Percentiles rank a stretch among this genome's conserved stretches.
These are phyloP conservation scores for Thraustochytrium sp. DNA, from an alignment of 352 stramenopile genomes.

Conservation along the genomic window DNA sequence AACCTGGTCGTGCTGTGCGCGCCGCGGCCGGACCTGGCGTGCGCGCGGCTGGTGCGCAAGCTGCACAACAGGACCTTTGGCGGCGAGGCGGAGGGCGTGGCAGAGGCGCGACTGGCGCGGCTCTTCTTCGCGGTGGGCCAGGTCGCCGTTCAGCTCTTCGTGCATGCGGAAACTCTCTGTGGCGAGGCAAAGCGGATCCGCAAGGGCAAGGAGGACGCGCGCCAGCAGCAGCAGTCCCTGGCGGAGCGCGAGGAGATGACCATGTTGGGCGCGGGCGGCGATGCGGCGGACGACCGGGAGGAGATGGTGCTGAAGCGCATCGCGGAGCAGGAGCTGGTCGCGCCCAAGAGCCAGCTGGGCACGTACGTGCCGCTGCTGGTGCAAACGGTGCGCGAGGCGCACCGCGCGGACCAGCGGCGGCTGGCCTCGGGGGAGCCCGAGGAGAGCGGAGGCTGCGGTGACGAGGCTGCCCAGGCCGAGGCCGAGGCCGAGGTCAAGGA, in stretches of 20 bases:
- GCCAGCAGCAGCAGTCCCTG: background rate
- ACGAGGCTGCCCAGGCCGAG: too few species aligned
- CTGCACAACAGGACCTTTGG: slow-evolving; percentile 14
- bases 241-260: slow-evolving; percentile 38
- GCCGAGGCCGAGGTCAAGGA: background rate
- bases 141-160: slow-evolving; percentile 83
- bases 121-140: slow-evolving; percentile 93
- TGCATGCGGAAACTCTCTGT: slow-evolving; percentile 84
- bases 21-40: background rate
- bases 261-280: slow-evolving; percentile 36
- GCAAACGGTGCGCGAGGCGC: slow-evolving; percentile 78
- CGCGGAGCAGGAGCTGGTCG: slow-evolving; percentile 35
- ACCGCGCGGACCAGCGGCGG: slow-evolving; percentile 70
- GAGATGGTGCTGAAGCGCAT: slow-evolving; percentile 47
- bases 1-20: background rate
- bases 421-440: too few species aligned
- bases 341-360: background rate
- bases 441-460: too few species aligned
- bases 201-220: slow-evolving; percentile 6
- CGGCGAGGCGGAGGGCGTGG: background rate
- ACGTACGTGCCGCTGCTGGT: slow-evolving; percentile 75
- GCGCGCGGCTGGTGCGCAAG: background rate
- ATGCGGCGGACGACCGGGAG: slow-evolving; percentile 32
- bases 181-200: slow-evolving; percentile 60
- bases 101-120: slow-evolving; percentile 60